Evolutionary conservation across 2,329 filamentous ascomycete species (phyloP).

Genomic region (Aaosphaeria pasadenensis): DNA sequence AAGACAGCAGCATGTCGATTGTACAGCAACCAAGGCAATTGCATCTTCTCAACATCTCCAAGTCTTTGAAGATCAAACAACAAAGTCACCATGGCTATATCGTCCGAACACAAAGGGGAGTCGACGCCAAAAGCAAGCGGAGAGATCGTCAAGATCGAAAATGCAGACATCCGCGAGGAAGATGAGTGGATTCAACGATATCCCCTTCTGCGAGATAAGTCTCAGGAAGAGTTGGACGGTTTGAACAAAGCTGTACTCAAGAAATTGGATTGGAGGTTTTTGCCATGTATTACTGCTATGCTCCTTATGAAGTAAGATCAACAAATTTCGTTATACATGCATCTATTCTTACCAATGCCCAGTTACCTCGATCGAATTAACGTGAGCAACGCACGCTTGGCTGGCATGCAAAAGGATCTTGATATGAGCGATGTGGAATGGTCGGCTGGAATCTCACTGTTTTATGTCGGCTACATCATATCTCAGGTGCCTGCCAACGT

Average conservation of each 20-base stretch:
- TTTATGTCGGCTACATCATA: conserved; percentile 45
- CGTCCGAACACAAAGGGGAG: no score
- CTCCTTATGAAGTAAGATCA: neutral
- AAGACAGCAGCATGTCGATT: no score
- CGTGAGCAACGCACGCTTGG: conserved; percentile 34
- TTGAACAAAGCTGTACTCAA: neutral
- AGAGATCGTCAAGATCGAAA: neutral
- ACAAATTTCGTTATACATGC: neutral
- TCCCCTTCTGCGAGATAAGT: neutral
- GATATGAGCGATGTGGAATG: conserved; percentile 20
- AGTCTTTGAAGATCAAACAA: no score
- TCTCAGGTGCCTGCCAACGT: conserved; percentile 46
- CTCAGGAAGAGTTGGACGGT: neutral
- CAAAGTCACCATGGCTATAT: no score
- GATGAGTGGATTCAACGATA: neutral
- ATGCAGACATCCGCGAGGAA: neutral
- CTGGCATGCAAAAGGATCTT: conserved; percentile 35
- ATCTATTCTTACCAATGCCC: neutral
- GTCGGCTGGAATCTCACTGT: conserved; percentile 39
- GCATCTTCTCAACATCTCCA: no score
- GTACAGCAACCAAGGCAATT: no score
- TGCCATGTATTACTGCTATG: neutral
- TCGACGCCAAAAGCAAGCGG: neutral
- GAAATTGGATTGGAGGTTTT: neutral
- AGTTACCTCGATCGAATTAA: conserved; percentile 10